Evolutionary conservation across 257 asterid genomes (phyloP).

Genomic region (Fraxinus cuspidata): DNA sequence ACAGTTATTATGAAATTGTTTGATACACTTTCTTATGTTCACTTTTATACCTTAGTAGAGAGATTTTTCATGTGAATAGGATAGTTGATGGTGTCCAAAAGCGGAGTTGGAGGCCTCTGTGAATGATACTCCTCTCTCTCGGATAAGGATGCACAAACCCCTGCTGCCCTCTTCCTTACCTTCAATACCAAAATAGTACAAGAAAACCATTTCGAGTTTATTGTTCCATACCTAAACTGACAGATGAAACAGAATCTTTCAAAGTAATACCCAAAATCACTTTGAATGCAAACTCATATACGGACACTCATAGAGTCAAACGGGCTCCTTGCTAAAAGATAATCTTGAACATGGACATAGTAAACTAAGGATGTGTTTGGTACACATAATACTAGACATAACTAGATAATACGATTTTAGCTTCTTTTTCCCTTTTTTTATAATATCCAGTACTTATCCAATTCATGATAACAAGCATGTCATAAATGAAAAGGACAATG

Average conservation of each 20-base stretch:
- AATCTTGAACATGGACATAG: background rate
- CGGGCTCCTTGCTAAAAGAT: background rate
- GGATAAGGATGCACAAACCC: slow-evolving; percentile 67
- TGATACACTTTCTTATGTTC: background rate
- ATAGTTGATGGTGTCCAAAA: slow-evolving; percentile 84
- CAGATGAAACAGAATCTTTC: background rate
- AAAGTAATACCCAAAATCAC: background rate
- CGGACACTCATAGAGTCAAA: too few relatives aligned
- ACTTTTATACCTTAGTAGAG: slow-evolving; percentile 61
- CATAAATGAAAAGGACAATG: background rate
- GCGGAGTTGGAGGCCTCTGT: slow-evolving; percentile 94
- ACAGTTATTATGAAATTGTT: background rate
- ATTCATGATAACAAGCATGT: background rate
- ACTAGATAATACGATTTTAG: background rate
- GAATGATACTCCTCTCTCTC: slow-evolving; percentile 80
- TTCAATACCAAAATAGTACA: slow-evolving; percentile 28
- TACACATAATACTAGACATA: background rate
- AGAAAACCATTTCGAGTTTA: slow-evolving; percentile 36
- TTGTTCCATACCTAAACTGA: slow-evolving; percentile 17
- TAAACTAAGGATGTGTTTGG: background rate
- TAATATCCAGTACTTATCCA: background rate
- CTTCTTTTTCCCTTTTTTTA: background rate
- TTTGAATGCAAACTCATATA: background rate
- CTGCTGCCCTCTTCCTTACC: slow-evolving; percentile 53
- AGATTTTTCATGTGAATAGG: slow-evolving; percentile 97